Conservation (phyloP, 805 yeast genomes). For the Suhomyces canberraensis region DNA sequence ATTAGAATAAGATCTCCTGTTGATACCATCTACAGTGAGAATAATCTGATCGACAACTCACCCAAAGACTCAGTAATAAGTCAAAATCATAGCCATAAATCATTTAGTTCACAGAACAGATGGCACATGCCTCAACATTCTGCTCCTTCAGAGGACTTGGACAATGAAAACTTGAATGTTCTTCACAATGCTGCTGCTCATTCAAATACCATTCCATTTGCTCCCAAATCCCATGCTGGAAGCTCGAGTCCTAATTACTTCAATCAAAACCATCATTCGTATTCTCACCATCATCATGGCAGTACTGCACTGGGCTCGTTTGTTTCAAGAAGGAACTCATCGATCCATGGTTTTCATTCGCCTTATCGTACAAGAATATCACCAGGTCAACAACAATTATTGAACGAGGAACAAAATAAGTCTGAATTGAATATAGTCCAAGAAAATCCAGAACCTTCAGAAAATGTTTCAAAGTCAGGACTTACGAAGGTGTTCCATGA, state of each 20-base stretch:
- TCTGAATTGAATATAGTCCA: constrained; percentile 16
- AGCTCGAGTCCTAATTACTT: constrained; percentile 7
- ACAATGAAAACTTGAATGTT: constrained; percentile 32
- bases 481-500: constrained; percentile 24
- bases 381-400: constrained; percentile 1
- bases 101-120: neutral
- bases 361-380: constrained; percentile 3
- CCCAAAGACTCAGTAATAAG: constrained; percentile 1
- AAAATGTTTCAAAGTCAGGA: constrained; percentile 17
- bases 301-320: constrained; percentile 11
- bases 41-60: constrained; percentile 1
- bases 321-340: constrained; percentile 20
- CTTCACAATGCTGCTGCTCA: constrained; percentile 14
- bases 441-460: constrained; percentile 11
- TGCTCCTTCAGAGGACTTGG: constrained; percentile 21
- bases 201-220: constrained; percentile 1
- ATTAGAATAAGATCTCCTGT: constrained; percentile 6
- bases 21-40: constrained; percentile 3
- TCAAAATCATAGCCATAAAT: neutral
- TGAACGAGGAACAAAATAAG: constrained; percentile 7
- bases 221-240: constrained; percentile 1
- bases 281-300: neutral
- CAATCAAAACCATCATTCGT: constrained; percentile 5
- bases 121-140: neutral
- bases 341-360: constrained; percentile 6